Percentiles rank a stretch among this genome's conserved stretches.
Conservation (phyloP, 306 rosid species). For the Datisca glomerata region DNA sequence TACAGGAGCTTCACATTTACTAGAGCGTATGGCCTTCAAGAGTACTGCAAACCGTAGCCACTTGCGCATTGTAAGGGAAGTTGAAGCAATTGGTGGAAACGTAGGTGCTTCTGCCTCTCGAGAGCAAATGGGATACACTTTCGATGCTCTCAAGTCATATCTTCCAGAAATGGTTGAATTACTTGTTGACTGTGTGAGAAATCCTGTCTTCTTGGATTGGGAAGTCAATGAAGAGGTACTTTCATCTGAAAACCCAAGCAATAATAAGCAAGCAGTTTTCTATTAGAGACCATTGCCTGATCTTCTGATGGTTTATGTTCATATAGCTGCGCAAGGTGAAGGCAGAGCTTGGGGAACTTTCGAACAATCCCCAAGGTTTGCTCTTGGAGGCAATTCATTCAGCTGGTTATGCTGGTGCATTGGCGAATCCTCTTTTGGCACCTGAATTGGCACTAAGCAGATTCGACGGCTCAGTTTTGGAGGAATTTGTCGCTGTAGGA, state of each 20-base stretch:
- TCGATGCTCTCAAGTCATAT: constrained; percentile 85
- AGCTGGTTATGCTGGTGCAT: constrained; percentile 84
- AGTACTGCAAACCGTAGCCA: constrained; percentile 92
- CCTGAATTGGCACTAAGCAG: constrained; percentile 53
- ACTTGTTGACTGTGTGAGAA: constrained; percentile 74
- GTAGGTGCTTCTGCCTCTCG: constrained; percentile 84
- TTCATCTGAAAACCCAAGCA: constrained; percentile 1
- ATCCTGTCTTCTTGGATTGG: constrained; percentile 94
- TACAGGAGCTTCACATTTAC: constrained; percentile 83
- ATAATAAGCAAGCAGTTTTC: too few species aligned
- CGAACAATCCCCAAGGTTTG: constrained; percentile 84
- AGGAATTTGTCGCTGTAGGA: constrained; percentile 79
- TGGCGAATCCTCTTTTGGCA: constrained; percentile 93
- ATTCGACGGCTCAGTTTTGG: constrained; percentile 55
- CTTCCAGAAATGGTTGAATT: constrained; percentile 91
- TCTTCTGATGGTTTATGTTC: constrained; percentile 11
- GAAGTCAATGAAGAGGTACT: constrained; percentile 93
- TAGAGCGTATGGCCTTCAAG: constrained; percentile 93
- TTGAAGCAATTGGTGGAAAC: constrained; percentile 88
- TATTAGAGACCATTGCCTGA: constrained; percentile 2
- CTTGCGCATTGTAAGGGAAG: constrained; percentile 87
- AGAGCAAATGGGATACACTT: constrained; percentile 96
- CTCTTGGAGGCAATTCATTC: constrained; percentile 95
- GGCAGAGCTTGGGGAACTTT: constrained; percentile 67
- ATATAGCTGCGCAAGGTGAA: constrained; percentile 63